Evolutionary conservation across 345 rosid genomes (phyloP), one percentile per base, ranked within the genome.

Genomic region (Rhodamnia argentea): DNA sequence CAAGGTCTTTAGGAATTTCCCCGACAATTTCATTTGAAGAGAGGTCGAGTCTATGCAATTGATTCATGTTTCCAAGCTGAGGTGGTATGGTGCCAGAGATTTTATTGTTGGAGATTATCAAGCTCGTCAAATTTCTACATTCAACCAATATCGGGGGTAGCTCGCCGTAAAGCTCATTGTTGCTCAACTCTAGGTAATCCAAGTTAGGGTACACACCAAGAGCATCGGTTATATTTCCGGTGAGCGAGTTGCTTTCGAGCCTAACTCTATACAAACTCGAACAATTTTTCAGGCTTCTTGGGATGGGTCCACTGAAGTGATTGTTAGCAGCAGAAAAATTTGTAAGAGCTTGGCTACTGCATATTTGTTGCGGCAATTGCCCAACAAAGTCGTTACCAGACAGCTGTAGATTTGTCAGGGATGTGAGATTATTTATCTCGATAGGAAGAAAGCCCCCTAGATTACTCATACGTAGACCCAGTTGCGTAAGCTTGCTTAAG

Each of bases 1-100:
- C 94, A 5, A 86, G 70, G 44, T 57, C 75, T 26, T 59, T 78
- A 7, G 88, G 90, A 60, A 86, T 88, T 76, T 75, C 84, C 32
- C 89, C 89, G 1, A 0, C 44, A 1, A 86, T 23, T 58, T 58
- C 40, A 52, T 88, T 86, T 16, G 84, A 83, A 32, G 88, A 75
- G 70, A 86, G 88, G 85, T 86, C 75, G 1, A 84, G 83, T 37
- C 8, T 9, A 5, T 14, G 70, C 51, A 88, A 81, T 7, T 32
- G 60, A 29, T 50, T 40, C 84, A 76, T 82, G n/a, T 81, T 13
- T 44, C 81, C 62, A 7, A 88, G 20, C 50, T 84, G 74, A 23
- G 29, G 84, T 18, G 86, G 88, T 52, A 88, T 84, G 37, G 4
- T 52, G n/a, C 88, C 85, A 5, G 87, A 44, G 32, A 85, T 53